phyloP scores from a whole-genome alignment of 2,329 filamentous ascomycete genomes.

The Ceratocystis albifundus region DNA sequence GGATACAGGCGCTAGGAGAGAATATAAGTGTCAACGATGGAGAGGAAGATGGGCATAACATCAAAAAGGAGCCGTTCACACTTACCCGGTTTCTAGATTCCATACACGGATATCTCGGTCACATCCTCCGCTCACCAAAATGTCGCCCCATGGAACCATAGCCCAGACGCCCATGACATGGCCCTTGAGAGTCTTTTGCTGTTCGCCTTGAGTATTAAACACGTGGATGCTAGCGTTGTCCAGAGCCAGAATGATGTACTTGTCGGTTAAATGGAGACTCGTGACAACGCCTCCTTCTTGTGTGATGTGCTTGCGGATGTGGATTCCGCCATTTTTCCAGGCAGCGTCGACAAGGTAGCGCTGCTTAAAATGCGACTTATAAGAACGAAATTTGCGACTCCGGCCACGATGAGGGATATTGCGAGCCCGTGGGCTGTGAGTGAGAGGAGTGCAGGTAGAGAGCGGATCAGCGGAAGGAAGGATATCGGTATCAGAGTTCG shows the following conservation, averaged over 20 bases:
- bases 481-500: background rate
- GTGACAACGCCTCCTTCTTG: slow-evolving; percentile 96
- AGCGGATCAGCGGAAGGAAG: no score
- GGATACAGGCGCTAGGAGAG: slow-evolving; percentile 52
- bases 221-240: slow-evolving; percentile 99
- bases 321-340: slow-evolving; percentile 83
- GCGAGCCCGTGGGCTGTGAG: slow-evolving; percentile 26
- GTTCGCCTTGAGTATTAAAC: slow-evolving; percentile 81
- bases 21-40: background rate
- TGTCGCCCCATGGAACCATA: slow-evolving; percentile 96
- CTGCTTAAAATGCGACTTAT: slow-evolving; percentile 96
- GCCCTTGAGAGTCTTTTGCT: slow-evolving; percentile 78
- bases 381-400: slow-evolving; percentile 59
- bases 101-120: slow-evolving; percentile 94
- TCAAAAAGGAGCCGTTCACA: slow-evolving; percentile 15
- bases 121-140: slow-evolving; percentile 88
- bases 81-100: slow-evolving; percentile 87
- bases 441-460: slow-evolving; percentile 21
- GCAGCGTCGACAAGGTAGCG: slow-evolving; percentile 93
- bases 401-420: slow-evolving; percentile 24
- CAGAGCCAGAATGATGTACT: slow-evolving; percentile 93
- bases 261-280: slow-evolving; percentile 81
- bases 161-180: slow-evolving; percentile 99
- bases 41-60: background rate
- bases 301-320: slow-evolving; percentile 76